These are phyloP conservation scores for Irpex sp. DNA, from an alignment of 1,284 basidiomycete genomes.

Conservation along the genomic window DNA sequence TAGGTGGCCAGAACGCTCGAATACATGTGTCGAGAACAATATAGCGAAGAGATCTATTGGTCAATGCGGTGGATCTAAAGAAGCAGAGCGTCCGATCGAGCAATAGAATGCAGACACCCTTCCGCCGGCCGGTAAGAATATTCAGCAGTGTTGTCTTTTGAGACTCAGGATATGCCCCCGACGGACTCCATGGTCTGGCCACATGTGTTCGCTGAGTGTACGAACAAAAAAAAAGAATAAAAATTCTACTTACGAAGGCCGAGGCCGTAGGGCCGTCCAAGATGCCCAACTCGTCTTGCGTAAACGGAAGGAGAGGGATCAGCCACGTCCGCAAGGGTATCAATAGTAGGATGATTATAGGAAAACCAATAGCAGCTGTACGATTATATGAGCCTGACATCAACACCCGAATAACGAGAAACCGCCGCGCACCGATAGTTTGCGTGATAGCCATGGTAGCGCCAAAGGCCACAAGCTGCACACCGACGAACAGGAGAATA, in stretches of 20 bases:
- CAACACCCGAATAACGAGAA: neutral
- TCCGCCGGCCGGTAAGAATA: constrained; percentile 1
- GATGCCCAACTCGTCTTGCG: constrained; percentile 72
- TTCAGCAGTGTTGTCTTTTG: neutral
- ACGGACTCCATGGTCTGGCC: constrained; percentile 45
- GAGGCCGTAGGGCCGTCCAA: constrained; percentile 88
- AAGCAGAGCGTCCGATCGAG: constrained; percentile 27
- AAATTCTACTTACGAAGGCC: constrained; percentile 56
- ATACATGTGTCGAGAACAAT: neutral
- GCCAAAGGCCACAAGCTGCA: constrained; percentile 86
- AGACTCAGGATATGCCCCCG: constrained; percentile 23
- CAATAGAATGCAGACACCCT: constrained; percentile 31
- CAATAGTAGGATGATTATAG: constrained; percentile 82
- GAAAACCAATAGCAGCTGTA: constrained; percentile 87
- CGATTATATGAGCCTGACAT: neutral
- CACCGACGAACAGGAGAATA: constrained; percentile 71
- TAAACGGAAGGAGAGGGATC: constrained; percentile 78
- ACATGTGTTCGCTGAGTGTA: neutral
- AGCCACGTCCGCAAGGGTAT: constrained; percentile 77
- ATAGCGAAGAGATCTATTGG: neutral
- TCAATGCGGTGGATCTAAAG: neutral
- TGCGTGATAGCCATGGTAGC: constrained; percentile 91
- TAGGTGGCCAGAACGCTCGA: neutral
- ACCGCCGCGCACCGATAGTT: constrained; percentile 66
- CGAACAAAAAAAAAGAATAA: neutral